Percentiles rank a stretch among this genome's conserved stretches.
These are phyloP conservation scores for Neurospora tetrasperma DNA, from an alignment of 495 filamentous ascomycete species.

Conservation along the genomic window DNA sequence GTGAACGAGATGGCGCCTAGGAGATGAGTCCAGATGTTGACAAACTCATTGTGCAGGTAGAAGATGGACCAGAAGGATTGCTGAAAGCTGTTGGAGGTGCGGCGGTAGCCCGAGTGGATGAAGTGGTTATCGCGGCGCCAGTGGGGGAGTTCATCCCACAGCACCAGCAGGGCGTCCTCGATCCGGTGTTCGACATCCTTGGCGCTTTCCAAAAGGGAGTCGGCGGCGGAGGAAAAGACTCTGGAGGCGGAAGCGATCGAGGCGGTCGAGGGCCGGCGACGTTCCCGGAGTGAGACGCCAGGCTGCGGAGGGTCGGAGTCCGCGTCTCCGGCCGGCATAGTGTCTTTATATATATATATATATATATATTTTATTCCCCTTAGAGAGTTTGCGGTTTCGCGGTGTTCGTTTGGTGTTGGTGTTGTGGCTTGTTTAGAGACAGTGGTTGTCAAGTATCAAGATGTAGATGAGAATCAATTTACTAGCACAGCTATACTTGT, in stretches of 20 bases:
- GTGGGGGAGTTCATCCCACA: constrained; percentile 34
- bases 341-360: no score
- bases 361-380: no score
- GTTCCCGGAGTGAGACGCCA: not conserved
- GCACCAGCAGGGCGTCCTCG: constrained; percentile 20
- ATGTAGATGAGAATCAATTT: not conserved
- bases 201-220: constrained; percentile 20
- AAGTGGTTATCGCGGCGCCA: constrained; percentile 40
- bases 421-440: no score
- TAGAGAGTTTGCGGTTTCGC: no score
- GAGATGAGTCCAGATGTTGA: constrained; percentile 90
- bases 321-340: not conserved
- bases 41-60: constrained; percentile 69
- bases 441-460: not conserved
- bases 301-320: not conserved
- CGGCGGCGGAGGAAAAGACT: constrained; percentile 21
- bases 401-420: no score
- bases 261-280: not conserved
- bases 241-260: not conserved
- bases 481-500: not conserved
- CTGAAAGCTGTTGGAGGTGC: constrained; percentile 27
- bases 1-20: constrained; percentile 47
- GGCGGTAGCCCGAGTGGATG: constrained; percentile 34
- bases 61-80: constrained; percentile 24
- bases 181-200: constrained; percentile 17